phyloP scores from a whole-genome alignment of 1,284 basidiomycete species.

The Microstroma glucosiphilum region DNA sequence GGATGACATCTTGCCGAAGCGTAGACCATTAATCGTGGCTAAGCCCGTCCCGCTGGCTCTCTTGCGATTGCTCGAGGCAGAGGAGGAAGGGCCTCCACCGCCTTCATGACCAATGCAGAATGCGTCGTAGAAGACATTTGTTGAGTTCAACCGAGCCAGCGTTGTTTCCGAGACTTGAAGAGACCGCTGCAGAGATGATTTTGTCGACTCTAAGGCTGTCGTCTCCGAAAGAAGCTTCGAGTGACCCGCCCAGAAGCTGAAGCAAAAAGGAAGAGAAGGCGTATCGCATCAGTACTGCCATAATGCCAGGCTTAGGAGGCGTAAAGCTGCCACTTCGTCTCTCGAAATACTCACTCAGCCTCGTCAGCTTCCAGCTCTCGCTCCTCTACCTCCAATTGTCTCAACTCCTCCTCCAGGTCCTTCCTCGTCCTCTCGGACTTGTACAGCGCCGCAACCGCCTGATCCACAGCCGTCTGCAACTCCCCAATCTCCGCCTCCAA shows the following conservation, averaged over 20 bases:
- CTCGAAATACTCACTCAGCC: conserved; percentile 64
- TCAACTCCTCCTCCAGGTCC: conserved; percentile 68
- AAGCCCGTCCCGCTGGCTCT: conserved; percentile 55
- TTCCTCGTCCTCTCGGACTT: conserved; percentile 68
- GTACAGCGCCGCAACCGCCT: conserved; percentile 54
- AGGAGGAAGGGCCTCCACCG: conserved; percentile 7
- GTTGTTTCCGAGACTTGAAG: conserved; percentile 53
- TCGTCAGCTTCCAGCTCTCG: conserved; percentile 62
- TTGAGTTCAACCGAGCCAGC: conserved; percentile 77
- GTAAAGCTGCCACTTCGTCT: too few relatives aligned
- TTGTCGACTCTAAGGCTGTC: conserved; percentile 63
- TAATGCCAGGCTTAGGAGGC: too few relatives aligned
- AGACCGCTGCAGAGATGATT: conserved; percentile 67
- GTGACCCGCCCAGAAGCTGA: conserved; percentile 75
- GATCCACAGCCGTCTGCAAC: conserved; percentile 60
- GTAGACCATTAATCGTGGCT: conserved; percentile 91
- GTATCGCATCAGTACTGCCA: too few relatives aligned
- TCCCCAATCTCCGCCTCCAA: conserved; percentile 47
- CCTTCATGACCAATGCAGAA: conserved; percentile 96
- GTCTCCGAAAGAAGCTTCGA: conserved; percentile 65
- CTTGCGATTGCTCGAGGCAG: neutral
- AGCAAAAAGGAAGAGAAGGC: neutral
- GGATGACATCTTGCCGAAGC: conserved; percentile 76
- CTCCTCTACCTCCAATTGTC: conserved; percentile 68
- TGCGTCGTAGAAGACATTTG: conserved; percentile 96